Conservation (phyloP, 1,139 yeast species). For the Taiozyma sp. region DNA sequence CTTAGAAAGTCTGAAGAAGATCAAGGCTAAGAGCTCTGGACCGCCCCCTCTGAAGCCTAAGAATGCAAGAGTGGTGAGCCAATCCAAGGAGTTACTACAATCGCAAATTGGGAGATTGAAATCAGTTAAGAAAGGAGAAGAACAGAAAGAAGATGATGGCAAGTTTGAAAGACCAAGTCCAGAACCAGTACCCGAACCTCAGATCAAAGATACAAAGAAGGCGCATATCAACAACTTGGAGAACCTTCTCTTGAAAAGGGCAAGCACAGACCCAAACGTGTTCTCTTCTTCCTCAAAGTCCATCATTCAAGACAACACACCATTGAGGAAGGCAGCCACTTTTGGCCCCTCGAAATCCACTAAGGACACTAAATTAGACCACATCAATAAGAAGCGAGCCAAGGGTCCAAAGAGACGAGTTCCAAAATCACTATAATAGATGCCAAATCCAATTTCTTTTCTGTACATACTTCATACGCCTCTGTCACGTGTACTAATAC, state of each 20-base stretch:
- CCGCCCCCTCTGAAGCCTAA: slow-evolving; percentile 9
- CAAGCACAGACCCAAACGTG: slow-evolving; percentile 5
- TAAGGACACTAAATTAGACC: slow-evolving; percentile 36
- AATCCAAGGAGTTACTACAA: slow-evolving; percentile 9
- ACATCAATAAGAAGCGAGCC: slow-evolving; percentile 58
- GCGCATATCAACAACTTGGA: slow-evolving; percentile 13
- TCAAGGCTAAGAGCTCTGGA: slow-evolving; percentile 24
- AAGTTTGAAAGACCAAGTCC: not conserved
- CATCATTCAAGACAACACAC: slow-evolving; percentile 5
- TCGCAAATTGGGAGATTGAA: slow-evolving; percentile 9
- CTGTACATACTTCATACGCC: not conserved
- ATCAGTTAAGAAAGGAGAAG: slow-evolving; percentile 1
- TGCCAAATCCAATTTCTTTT: not conserved
- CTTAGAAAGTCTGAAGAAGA: slow-evolving; percentile 24
- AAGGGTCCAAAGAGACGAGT: slow-evolving; percentile 74
- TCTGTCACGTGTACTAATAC: not conserved
- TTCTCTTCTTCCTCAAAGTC: not conserved
- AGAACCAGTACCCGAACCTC: not conserved
- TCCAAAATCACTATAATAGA: slow-evolving; percentile 35
- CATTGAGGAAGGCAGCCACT: slow-evolving; percentile 26
- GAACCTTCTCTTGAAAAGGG: slow-evolving; percentile 10
- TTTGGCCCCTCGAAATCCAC: slow-evolving; percentile 18
- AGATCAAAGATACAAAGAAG: slow-evolving; percentile 9
- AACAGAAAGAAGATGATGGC: not conserved
- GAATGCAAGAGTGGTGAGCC: slow-evolving; percentile 8